Percentiles rank a stretch among this genome's conserved stretches.
phyloP scores from a whole-genome alignment of 106 monocot genomes.

The Alisma plantagoaquatica region DNA sequence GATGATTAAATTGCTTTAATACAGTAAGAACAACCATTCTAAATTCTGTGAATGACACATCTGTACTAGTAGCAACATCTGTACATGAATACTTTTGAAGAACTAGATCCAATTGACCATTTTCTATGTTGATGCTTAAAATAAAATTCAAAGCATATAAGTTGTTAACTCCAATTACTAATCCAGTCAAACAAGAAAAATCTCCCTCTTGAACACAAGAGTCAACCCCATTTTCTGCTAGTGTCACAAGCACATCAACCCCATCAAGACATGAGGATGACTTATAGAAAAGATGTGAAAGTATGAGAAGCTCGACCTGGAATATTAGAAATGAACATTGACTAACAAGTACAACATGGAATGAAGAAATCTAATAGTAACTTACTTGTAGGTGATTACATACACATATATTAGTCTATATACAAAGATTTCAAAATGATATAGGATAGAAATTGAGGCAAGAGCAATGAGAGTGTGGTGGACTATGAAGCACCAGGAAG shows the following conservation, averaged over 20 bases:
- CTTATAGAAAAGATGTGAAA: conserved; percentile 94
- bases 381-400: no score
- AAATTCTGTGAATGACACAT: conserved; percentile 67
- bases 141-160: conserved; percentile 94
- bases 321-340: no score
- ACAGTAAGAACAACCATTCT: conserved; percentile 89
- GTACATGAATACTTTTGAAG: conserved; percentile 85
- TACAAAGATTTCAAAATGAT: no score
- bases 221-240: conserved; percentile 93
- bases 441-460: no score
- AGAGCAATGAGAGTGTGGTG: no score
- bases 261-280: conserved; percentile 90
- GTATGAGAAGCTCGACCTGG: conserved; percentile 98
- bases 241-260: conserved; percentile 93
- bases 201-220: conserved; percentile 85
- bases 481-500: no score
- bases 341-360: no score
- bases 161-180: conserved; percentile 92
- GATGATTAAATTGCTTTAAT: conserved; percentile 64
- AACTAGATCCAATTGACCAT: conserved; percentile 78
- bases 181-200: conserved; percentile 87
- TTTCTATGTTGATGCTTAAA: conserved; percentile 82
- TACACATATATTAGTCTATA: no score
- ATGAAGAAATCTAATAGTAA: no score
- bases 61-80: conserved; percentile 48